Conservation (phyloP, 1,284 basidiomycete species). For the Quambalaria eucalypti region DNA sequence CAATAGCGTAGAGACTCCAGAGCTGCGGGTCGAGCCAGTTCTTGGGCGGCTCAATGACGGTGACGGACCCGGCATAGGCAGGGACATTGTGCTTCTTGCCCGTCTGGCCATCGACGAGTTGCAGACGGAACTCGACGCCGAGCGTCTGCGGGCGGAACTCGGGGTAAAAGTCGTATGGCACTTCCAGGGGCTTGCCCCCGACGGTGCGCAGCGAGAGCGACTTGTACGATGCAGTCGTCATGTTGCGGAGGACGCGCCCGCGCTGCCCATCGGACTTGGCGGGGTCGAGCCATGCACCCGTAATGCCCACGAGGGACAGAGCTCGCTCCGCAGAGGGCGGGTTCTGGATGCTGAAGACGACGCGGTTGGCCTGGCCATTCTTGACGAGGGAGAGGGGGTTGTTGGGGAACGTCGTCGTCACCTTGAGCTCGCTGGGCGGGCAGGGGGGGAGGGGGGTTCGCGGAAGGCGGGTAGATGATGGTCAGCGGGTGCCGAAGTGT, state of each 20-base stretch:
- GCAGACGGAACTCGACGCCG: constrained; percentile 31
- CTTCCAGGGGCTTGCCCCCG: constrained; percentile 30
- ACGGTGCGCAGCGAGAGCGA: constrained; percentile 26
- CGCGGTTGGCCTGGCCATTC: constrained; percentile 43
- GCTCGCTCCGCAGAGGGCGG: constrained; percentile 33
- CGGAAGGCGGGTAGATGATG: neutral
- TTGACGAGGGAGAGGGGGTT: constrained; percentile 40
- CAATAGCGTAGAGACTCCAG: constrained; percentile 22
- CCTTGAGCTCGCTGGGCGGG: constrained; percentile 23
- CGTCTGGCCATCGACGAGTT: constrained; percentile 36
- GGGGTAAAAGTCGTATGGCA: constrained; percentile 41
- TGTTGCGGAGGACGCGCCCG: constrained; percentile 40
- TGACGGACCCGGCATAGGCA: constrained; percentile 36
- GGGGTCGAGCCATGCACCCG: constrained; percentile 43
- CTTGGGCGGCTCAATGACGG: constrained; percentile 41
- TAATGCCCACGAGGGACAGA: constrained; percentile 32
- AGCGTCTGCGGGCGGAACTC: constrained; percentile 44
- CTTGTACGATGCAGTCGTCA: constrained; percentile 40
- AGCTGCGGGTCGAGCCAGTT: constrained; percentile 40
- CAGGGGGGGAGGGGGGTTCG: neutral
- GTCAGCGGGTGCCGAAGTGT: neutral
- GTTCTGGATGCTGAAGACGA: constrained; percentile 37
- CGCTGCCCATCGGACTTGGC: constrained; percentile 33
- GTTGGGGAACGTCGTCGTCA: constrained; percentile 41
- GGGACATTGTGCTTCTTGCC: constrained; percentile 36